phyloP scores from a whole-genome alignment of 768 basidiomycete species.

The Leucocoprinus sp. region DNA sequence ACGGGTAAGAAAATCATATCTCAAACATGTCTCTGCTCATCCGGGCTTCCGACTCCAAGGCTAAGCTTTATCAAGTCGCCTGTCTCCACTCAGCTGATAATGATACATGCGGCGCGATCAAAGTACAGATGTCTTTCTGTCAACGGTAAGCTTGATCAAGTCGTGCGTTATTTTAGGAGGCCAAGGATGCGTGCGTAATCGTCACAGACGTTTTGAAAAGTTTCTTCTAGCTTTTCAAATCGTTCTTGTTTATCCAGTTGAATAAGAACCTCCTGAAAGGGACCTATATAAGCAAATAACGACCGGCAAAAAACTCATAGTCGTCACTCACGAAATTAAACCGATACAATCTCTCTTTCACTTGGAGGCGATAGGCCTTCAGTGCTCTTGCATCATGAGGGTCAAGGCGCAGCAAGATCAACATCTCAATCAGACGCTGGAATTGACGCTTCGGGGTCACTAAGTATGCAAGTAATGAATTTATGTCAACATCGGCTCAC shows the following conservation, averaged over 20 bases:
- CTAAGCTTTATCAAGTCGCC: too few relatives aligned
- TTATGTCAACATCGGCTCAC: slow-evolving; percentile 33
- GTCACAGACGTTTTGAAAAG: slow-evolving; percentile 77
- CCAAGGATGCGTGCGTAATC: slow-evolving; percentile 80
- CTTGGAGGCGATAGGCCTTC: slow-evolving; percentile 76
- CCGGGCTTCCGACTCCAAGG: too few relatives aligned
- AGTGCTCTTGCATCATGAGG: slow-evolving; percentile 42
- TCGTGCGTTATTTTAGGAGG: slow-evolving; percentile 28
- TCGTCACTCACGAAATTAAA: slow-evolving; percentile 79
- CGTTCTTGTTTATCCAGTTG: slow-evolving; percentile 86
- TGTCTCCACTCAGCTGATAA: too few relatives aligned
- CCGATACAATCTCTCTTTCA: slow-evolving; percentile 89
- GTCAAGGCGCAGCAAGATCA: slow-evolving; percentile 67
- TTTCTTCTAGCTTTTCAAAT: slow-evolving; percentile 85
- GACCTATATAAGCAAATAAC: background rate
- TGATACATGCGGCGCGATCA: too few relatives aligned
- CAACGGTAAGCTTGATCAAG: background rate
- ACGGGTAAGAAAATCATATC: too few relatives aligned
- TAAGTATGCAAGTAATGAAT: background rate
- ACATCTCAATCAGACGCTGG: slow-evolving; percentile 85
- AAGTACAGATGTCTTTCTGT: too few relatives aligned
- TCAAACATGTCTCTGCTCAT: too few relatives aligned
- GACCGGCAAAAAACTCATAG: background rate
- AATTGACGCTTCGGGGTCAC: slow-evolving; percentile 72
- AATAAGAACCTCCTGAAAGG: slow-evolving; percentile 67